Evolutionary conservation across 2,329 filamentous ascomycete species (phyloP), one percentile per base, ranked within the genome.

Genomic region (Monosporascus cannonballus): DNA sequence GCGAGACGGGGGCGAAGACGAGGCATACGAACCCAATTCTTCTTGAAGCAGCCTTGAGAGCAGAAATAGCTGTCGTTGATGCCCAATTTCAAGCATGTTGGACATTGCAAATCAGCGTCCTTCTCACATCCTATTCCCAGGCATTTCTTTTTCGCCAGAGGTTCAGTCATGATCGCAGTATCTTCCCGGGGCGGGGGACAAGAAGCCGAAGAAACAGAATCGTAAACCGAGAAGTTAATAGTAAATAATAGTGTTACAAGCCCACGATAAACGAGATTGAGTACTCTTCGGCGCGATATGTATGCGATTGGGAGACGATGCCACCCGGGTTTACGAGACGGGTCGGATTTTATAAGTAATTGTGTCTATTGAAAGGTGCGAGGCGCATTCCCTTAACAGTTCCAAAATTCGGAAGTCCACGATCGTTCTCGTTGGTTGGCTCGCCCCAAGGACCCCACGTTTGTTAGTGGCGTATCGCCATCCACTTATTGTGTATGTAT

Each of bases 11-110:
- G 20, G 11, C 30, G 11, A 42, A 18, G 39, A 18, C 39, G 22
- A 24, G 22, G 17, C 39, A 42, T 57, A 62, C 83, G 64, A 84
- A 97, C 94, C 94, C 94, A 99, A 77, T 91, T 99, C 72, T 85
- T 87, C 80, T 96, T 97, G 76, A 99, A 99, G 78, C 94, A 99
- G 64, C 97, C 94, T 72, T 99, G 94, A 27, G 91, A 91, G 77
- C 94, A 99, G 76, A 97, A 99, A 74, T 85, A 96, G 75, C 90
- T 96, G 66, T 94, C 90, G 68, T 92, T 85, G 64, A 85, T 86
- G 51, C 87, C 89, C 45, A 92, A 76, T 74, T 96, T 96, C 65
- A 96, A 79, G 70, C 94, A 99, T 48, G 90, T 97, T 51, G 94
- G 94, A 72, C 94, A 99, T 71, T 97, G 92, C 47, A 99, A 76